These are phyloP conservation scores for Endotrypanum monterogeii DNA, from an alignment of 208 protist species.

Conservation along the genomic window DNA sequence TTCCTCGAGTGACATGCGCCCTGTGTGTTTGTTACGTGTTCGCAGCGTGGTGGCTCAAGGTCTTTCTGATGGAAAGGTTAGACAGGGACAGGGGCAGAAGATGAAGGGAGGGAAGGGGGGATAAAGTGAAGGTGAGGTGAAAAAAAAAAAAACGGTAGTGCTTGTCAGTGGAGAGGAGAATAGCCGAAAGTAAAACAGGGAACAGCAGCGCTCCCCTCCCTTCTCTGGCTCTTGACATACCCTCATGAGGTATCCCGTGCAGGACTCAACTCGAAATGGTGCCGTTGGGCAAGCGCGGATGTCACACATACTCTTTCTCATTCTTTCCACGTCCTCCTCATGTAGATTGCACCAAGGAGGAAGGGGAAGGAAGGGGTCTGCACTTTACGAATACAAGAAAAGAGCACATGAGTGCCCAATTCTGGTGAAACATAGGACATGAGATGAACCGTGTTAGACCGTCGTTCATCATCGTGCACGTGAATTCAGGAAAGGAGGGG, in stretches of 20 bases:
- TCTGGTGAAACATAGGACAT: too few relatives aligned
- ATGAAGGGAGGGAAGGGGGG: not conserved
- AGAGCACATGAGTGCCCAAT: not conserved
- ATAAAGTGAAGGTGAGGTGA: not conserved
- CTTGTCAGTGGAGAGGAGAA: too few relatives aligned
- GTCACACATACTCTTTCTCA: not conserved
- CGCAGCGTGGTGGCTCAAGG: not conserved
- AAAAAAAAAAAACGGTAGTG: too few relatives aligned
- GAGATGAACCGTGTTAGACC: not conserved
- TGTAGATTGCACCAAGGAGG: not conserved
- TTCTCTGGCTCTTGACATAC: not conserved
- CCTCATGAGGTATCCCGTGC: not conserved
- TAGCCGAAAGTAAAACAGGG: too few relatives aligned
- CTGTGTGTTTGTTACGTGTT: not conserved
- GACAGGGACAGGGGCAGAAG: not conserved
- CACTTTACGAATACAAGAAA: not conserved
- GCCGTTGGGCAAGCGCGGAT: not conserved
- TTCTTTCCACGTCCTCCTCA: not conserved
- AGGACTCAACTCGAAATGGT: not conserved
- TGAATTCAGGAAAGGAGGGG: not conserved
- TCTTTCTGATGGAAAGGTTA: constrained; percentile 4
- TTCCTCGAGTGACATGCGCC: not conserved
- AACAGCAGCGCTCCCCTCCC: not conserved
- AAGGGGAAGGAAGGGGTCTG: not conserved
- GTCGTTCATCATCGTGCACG: not conserved